Base-by-base conservation (phyloP, 1,139 yeast genomes). In the Wickerhamiella pararugosa region DNA sequence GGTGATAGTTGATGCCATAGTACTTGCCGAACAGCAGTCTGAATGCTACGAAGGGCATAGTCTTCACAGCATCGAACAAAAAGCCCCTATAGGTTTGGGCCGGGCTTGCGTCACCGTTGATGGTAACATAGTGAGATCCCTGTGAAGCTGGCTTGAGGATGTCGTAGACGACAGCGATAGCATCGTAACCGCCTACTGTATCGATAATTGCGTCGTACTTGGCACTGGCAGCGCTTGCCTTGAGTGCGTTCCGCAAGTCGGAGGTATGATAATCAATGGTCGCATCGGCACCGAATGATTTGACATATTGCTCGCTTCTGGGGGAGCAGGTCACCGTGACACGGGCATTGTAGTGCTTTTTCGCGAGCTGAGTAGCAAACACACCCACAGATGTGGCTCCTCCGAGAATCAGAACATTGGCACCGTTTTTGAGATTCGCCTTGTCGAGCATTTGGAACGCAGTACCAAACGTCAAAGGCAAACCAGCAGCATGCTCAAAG, bases 361-460 rank as follows among this genome's bases (percentile, higher is more conserved):
- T 75, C 25, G 76, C 69, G 25, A 80, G 53, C 54, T 78, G 84
- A 28, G 75, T 64, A 2, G 71, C 68, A 60, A 65, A 70, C 46
- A 74, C 59, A 1, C 90, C 93, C 5, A 79, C 80, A n/a, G 78
- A 65, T 1, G 92, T 73, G 4, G 82, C 74, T 9, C 80, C 90
- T 36, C 94, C 94, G 45, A 79, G 65, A 34, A 82, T 65, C 40
- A 81, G 62, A 1, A 79, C 69, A 4, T 55, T 46, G 5, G 60
- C 54, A 5, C 50, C 42, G 35, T 47, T 44, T 42, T 53, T 55
- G 34, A 53, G 56, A 40, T 55, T 55, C 40, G 62, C 58, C 44
- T 50, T 61, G 42, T 59, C 59, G 39, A 75, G 55, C 43, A 73
- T 54, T 36, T 62, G 64, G 48, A 56, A 63, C 0, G 84, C 83